These are phyloP conservation scores for Fusarium euwallaceae DNA, from an alignment of 2,329 filamentous ascomycete genomes.

Conservation along the genomic window DNA sequence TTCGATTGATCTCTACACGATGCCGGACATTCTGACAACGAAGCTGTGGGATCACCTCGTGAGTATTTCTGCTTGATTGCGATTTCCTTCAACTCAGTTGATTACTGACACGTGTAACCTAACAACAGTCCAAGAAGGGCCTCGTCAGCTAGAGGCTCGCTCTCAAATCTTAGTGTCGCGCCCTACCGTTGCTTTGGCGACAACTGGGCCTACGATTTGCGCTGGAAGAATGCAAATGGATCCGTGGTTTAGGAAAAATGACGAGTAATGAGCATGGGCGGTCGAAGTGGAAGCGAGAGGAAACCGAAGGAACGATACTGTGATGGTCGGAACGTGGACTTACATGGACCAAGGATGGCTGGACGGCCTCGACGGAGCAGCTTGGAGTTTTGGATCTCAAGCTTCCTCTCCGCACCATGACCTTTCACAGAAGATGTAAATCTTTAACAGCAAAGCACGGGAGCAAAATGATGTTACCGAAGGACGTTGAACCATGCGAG, in stretches of 20 bases:
- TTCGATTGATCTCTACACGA: conserved; percentile 97
- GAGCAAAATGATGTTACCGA: neutral
- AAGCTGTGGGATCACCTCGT: conserved; percentile 92
- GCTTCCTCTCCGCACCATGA: conserved; percentile 8
- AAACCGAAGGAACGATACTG: conserved; percentile 22
- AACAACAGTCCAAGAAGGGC: conserved; percentile 56
- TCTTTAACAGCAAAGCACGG: neutral
- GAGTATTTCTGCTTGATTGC: conserved; percentile 43
- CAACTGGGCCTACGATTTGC: conserved; percentile 37
- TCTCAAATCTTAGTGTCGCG: conserved; percentile 32
- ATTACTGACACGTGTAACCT: conserved; percentile 12
- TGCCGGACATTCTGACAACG: conserved; percentile 89
- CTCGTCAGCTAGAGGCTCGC: conserved; percentile 51
- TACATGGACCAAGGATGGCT: conserved; percentile 4
- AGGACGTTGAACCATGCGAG: conserved; percentile 17
- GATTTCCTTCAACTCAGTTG: neutral
- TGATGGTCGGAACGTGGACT: conserved; percentile 20
- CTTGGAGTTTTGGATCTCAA: conserved; percentile 12
- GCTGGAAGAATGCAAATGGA: conserved; percentile 33
- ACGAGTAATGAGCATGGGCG: conserved; percentile 40
- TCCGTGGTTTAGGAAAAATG: conserved; percentile 38
- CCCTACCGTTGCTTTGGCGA: conserved; percentile 34
- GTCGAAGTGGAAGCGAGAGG: conserved; percentile 18
- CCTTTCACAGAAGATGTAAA: neutral
- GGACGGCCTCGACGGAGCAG: neutral